Conservation (phyloP, 352 stramenopile genomes). For the Blastocystis sp. region DNA sequence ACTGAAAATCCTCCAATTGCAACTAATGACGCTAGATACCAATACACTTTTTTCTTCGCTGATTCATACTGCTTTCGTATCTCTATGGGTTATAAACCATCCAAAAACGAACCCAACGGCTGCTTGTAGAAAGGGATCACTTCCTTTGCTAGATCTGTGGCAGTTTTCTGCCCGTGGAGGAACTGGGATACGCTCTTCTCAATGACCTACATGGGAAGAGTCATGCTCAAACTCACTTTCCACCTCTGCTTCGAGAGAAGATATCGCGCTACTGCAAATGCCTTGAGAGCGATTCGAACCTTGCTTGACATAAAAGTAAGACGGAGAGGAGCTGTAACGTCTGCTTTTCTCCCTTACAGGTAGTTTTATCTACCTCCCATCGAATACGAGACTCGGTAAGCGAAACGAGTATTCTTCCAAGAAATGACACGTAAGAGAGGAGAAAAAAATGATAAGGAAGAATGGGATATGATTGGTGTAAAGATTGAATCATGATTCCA, state of each 20-base stretch:
- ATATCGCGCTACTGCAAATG: slow-evolving; percentile 47
- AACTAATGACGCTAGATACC: slow-evolving; percentile 1
- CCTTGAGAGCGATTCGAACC: slow-evolving; percentile 24
- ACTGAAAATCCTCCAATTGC: background rate
- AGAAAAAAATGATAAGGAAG: background rate
- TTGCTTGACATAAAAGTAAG: background rate
- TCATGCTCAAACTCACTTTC: background rate
- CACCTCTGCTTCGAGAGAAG: background rate
- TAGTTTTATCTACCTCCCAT: background rate
- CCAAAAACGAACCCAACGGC: background rate
- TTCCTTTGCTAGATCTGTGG: background rate
- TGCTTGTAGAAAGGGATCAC: slow-evolving; percentile 38
- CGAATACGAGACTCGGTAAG: too few species aligned
- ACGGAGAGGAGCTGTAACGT: background rate
- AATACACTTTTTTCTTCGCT: background rate
- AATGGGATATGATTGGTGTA: background rate
- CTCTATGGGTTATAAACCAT: background rate
- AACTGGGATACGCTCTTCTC: background rate
- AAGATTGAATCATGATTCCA: background rate
- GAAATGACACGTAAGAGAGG: background rate
- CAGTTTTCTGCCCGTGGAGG: slow-evolving; percentile 4
- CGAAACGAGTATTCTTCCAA: too few species aligned
- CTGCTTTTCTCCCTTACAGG: background rate
- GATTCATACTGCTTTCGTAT: background rate
- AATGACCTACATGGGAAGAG: background rate